These are phyloP conservation scores for Macaranga tanarius DNA, from an alignment of 441 rosid genomes.

Conservation along the genomic window DNA sequence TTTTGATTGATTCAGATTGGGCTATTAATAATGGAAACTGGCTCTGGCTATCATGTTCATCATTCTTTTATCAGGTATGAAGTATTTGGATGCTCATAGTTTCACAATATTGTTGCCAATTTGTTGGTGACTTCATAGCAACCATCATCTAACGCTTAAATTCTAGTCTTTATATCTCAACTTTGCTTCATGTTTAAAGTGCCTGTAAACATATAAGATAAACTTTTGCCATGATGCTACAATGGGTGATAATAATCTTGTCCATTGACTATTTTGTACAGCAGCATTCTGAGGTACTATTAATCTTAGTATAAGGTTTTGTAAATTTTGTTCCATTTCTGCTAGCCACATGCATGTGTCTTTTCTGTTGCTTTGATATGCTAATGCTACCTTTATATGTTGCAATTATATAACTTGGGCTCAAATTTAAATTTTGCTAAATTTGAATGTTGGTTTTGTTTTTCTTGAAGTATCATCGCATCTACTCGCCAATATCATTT, in stretches of 20 bases:
- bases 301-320: neutral
- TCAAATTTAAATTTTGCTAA: slow-evolving; percentile 9
- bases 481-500: slow-evolving; percentile 83
- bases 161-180: too few relatives aligned
- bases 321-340: neutral
- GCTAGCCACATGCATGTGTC: neutral
- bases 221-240: too few relatives aligned
- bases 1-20: slow-evolving; percentile 95
- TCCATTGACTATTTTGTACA: too few relatives aligned
- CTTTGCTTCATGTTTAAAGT: too few relatives aligned
- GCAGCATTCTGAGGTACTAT: too few relatives aligned
- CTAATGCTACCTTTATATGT: neutral
- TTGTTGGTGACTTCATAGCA: neutral
- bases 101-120: slow-evolving; percentile 8
- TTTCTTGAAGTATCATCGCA: slow-evolving; percentile 70
- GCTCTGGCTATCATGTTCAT: slow-evolving; percentile 96
- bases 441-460: slow-evolving; percentile 21
- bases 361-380: neutral
- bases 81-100: neutral
- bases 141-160: too few relatives aligned
- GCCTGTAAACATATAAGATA: too few relatives aligned
- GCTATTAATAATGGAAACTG: slow-evolving; percentile 90
- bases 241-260: too few relatives aligned
- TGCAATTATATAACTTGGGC: neutral
- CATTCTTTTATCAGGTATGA: slow-evolving; percentile 90